Conservation (phyloP, 2,329 filamentous ascomycete genomes). For the Eutypa lata region DNA sequence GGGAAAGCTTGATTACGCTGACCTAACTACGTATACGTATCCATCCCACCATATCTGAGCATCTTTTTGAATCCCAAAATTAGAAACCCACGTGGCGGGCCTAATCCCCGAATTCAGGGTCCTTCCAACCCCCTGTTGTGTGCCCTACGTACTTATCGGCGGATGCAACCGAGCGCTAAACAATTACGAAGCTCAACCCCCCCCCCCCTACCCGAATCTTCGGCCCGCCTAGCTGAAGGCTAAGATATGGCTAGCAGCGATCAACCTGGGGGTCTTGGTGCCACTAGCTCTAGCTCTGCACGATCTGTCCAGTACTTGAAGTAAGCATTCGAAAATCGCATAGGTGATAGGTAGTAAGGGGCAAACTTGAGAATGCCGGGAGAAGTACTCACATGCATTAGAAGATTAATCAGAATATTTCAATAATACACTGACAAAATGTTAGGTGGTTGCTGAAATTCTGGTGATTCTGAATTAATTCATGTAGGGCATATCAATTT, state of each 20-base stretch:
- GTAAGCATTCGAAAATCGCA: slow-evolving; percentile 12
- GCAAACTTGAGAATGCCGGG: too few relatives aligned
- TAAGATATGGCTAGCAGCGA: slow-evolving; percentile 17
- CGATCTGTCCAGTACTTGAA: slow-evolving; percentile 22
- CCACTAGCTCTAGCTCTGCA: slow-evolving; percentile 19
- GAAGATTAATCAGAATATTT: too few relatives aligned
- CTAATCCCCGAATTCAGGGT: background rate
- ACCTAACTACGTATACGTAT: too few relatives aligned
- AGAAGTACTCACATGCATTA: too few relatives aligned
- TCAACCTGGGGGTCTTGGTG: background rate
- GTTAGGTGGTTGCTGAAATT: background rate
- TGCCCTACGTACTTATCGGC: slow-evolving; percentile 10
- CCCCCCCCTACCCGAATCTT: slow-evolving; percentile 7
- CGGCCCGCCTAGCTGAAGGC: slow-evolving; percentile 1
- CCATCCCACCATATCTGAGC: too few relatives aligned
- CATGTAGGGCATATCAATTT: background rate
- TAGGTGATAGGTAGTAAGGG: too few relatives aligned
- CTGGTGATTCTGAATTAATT: background rate
- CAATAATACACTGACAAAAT: background rate
- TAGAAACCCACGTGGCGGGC: background rate
- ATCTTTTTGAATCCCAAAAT: too few relatives aligned
- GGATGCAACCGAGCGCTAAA: slow-evolving; percentile 16
- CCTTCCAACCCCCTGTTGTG: slow-evolving; percentile 4
- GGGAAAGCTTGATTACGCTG: too few relatives aligned
- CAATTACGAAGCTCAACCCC: too few relatives aligned